Evolutionary conservation across 495 filamentous ascomycete genomes (phyloP), one percentile per base, ranked within the genome.

Genomic region (Amorphotheca resinae): DNA sequence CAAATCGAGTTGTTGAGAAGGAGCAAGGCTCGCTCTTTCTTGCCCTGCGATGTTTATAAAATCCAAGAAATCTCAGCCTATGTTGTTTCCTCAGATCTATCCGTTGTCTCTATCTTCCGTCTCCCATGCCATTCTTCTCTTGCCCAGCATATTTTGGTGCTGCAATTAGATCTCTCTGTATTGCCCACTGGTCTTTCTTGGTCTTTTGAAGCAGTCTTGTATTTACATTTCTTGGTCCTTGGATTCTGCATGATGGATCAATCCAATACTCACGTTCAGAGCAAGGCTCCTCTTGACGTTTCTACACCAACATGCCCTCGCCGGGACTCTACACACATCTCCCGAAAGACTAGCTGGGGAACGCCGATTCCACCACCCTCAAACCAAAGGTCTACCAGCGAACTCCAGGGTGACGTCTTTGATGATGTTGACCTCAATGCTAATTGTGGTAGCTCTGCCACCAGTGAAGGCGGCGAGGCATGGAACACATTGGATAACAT

Each of bases 401-500:
- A 21, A 33, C 45, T 41, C 16, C 46, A 45, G 12, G 41, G 42
- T 21, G 37, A 35, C 28, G 32, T 33, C 32, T 45, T 52, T 41
- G 33, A 51, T 23, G 46, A 46, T 30, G 40, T 55, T 42, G 40
- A 49, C 26, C 34, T 51, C 40, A 8, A 37, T 37, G 20, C 45
- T 28, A 45, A 36, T 16, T 16, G 12, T n/a, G 49, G 33, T 11
- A 12, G 48, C 52, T 56, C 56, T 46, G 48, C 49, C 34, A 35
- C n/a, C n/a, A 46, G 44, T 23, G 52, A 55, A 16, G 44, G 48
- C 12, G 40, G 47, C 20, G 55, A 58, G 21, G 42, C 41, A 9
- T 62, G 59, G 59, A 54, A 57, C 42, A 57, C 57, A 49, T 62
- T 67, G 56, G 66, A 69, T 59, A 64, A 58, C 35, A 61, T 65